phyloP scores from a whole-genome alignment of 169 alveolate genomes.

The Eimeria sp. region DNA sequence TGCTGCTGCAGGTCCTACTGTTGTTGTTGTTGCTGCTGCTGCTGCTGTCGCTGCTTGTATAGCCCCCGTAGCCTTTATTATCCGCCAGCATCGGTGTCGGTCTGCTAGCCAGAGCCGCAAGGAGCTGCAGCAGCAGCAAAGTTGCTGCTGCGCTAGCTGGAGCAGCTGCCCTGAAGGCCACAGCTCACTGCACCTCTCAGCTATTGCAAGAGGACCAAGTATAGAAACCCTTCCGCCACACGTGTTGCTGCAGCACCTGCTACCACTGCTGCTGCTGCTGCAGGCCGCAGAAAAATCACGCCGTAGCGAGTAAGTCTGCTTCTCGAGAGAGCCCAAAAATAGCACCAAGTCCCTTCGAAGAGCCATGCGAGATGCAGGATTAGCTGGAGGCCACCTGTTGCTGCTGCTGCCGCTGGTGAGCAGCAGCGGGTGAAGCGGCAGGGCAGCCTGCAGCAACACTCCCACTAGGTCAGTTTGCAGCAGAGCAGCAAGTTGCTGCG shows the following conservation, averaged over 20 bases:
- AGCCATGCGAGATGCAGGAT: background rate
- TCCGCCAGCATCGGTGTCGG: constrained; percentile 31
- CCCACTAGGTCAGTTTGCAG: constrained; percentile 79
- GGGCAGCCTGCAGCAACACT: constrained; percentile 72
- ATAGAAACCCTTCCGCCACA: constrained; percentile 18
- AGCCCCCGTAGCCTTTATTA: constrained; percentile 1
- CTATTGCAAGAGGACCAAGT: constrained; percentile 38
- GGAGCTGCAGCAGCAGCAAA: constrained; percentile 61
- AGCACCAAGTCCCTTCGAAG: constrained; percentile 32
- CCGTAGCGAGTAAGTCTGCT: constrained; percentile 4
- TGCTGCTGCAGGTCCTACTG: background rate
- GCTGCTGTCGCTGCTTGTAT: constrained; percentile 55
- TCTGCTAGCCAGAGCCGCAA: constrained; percentile 46
- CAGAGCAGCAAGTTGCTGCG: constrained; percentile 69
- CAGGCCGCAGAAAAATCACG: background rate
- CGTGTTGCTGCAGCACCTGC: background rate
- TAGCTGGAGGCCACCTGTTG: constrained; percentile 41
- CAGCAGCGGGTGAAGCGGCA: constrained; percentile 55
- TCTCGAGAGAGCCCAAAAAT: constrained; percentile 32
- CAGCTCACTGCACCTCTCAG: constrained; percentile 40
- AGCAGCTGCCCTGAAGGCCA: constrained; percentile 48
- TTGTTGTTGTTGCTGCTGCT: constrained; percentile 7
- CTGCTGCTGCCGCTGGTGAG: constrained; percentile 43
- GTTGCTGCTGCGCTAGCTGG: constrained; percentile 73
- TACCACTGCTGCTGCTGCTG: constrained; percentile 31